Conservation (phyloP, 1,284 basidiomycete species). For the Bothia castanella region DNA sequence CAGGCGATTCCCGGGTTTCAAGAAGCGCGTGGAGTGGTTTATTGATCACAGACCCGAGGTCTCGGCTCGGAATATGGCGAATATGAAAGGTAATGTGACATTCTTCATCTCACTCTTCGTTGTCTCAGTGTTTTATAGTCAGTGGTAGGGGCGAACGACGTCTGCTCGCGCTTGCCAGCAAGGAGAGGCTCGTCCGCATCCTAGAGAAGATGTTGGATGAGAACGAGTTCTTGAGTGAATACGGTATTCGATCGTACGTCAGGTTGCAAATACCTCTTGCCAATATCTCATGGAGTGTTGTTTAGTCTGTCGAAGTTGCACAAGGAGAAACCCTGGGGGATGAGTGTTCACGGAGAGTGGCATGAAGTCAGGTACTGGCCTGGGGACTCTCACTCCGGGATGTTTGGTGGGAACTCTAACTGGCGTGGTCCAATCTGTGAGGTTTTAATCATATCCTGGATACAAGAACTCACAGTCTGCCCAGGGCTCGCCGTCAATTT, state of each 20-base stretch:
- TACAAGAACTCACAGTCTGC: not conserved
- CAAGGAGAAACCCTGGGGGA: conserved; percentile 91
- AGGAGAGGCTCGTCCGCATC: conserved; percentile 85
- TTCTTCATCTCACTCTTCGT: not conserved
- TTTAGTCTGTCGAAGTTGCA: conserved; percentile 81
- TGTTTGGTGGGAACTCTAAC: conserved; percentile 99
- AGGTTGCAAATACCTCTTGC: not conserved
- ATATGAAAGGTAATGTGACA: conserved; percentile 72
- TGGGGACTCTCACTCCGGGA: conserved; percentile 92
- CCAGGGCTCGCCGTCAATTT: conserved; percentile 92
- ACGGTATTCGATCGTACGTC: conserved; percentile 86
- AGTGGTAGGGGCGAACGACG: conserved; percentile 83
- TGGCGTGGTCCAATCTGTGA: conserved; percentile 87
- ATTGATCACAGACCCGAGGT: conserved; percentile 88
- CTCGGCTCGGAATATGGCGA: conserved; percentile 91
- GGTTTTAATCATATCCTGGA: conserved; percentile 12
- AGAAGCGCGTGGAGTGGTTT: conserved; percentile 98
- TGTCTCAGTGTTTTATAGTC: conserved; percentile 38
- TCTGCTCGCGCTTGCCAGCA: conserved; percentile 85
- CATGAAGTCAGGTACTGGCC: conserved; percentile 98
- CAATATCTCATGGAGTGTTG: conserved; percentile 1
- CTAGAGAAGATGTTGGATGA: conserved; percentile 97
- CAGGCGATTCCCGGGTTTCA: conserved; percentile 94
- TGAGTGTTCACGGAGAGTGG: conserved; percentile 87
- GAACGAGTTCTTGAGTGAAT: conserved; percentile 91